Conservation (phyloP, 2,329 filamentous ascomycete genomes). For the Akanthomyces uredinophilus region DNA sequence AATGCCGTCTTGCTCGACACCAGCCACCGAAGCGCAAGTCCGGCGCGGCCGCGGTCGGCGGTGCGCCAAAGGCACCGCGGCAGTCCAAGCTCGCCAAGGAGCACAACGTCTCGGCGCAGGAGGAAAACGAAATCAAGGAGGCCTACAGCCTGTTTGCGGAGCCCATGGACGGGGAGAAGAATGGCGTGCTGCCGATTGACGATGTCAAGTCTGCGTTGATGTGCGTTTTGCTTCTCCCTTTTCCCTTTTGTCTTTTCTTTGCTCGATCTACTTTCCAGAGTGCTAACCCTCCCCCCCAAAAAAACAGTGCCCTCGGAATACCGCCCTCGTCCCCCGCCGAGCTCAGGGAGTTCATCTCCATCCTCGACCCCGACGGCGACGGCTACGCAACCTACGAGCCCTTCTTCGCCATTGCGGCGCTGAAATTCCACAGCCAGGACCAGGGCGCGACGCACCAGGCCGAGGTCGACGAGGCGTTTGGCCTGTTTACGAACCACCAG, state of each 20-base stretch:
- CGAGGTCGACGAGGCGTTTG: slow-evolving; percentile 78
- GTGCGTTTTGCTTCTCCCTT: slow-evolving; percentile 41
- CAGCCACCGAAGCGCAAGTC: slow-evolving; percentile 52
- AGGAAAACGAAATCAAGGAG: slow-evolving; percentile 87
- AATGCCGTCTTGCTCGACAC: background rate
- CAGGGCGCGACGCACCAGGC: slow-evolving; percentile 43
- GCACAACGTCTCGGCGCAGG: slow-evolving; percentile 74
- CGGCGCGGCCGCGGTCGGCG: slow-evolving; percentile 22
- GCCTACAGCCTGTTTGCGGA: slow-evolving; percentile 79
- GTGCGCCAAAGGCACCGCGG: slow-evolving; percentile 40
- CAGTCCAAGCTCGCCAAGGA: slow-evolving; percentile 89
- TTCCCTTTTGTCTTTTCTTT: background rate
- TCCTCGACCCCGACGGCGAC: slow-evolving; percentile 76
- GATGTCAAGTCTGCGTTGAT: slow-evolving; percentile 69
- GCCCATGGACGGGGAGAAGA: slow-evolving; percentile 65
- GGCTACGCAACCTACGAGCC: slow-evolving; percentile 74
- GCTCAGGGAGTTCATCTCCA: slow-evolving; percentile 67
- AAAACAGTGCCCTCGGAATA: slow-evolving; percentile 71
- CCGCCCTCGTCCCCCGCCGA: slow-evolving; percentile 59
- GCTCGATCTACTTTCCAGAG: background rate
- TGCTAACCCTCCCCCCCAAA: background rate
- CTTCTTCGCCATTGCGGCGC: slow-evolving; percentile 82
- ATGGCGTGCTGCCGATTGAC: slow-evolving; percentile 61
- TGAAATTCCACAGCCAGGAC: slow-evolving; percentile 67
- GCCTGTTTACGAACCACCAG: slow-evolving; percentile 63